Evolutionary conservation across 805 yeast genomes (phyloP).

Genomic region (Kuraishia ogatae): DNA sequence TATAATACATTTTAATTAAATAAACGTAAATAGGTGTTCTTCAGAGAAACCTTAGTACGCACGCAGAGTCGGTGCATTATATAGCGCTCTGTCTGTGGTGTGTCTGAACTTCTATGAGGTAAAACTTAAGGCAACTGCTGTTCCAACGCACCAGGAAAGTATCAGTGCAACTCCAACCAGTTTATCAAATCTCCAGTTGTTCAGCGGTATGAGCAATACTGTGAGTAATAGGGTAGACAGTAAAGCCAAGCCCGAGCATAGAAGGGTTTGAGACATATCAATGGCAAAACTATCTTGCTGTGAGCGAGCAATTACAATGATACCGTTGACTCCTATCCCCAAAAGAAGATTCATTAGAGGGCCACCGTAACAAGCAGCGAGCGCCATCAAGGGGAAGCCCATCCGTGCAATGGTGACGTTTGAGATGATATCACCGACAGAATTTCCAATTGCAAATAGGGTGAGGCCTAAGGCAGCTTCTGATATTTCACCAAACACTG

Average conservation of each 20-base stretch:
- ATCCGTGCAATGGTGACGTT: conserved; percentile 70
- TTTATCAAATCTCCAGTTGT: conserved; percentile 31
- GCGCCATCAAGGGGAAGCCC: conserved; percentile 84
- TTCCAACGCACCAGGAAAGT: conserved; percentile 31
- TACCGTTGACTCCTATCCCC: conserved; percentile 74
- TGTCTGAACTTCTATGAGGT: conserved; percentile 6
- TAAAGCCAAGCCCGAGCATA: conserved; percentile 33
- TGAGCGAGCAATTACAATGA: conserved; percentile 28
- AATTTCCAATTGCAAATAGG: conserved; percentile 86
- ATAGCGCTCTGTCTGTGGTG: neutral
- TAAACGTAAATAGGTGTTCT: no score
- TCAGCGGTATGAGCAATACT: conserved; percentile 28
- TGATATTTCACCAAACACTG: conserved; percentile 50
- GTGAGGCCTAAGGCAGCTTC: conserved; percentile 84
- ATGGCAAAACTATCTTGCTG: conserved; percentile 14
- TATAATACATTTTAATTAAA: no score
- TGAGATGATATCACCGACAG: conserved; percentile 82
- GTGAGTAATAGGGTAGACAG: conserved; percentile 28
- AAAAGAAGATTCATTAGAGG: conserved; percentile 72
- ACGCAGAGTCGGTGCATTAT: neutral
- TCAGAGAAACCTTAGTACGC: neutral
- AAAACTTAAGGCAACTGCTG: conserved; percentile 20
- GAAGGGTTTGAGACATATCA: conserved; percentile 27
- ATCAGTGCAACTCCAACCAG: conserved; percentile 30
- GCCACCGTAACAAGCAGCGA: conserved; percentile 95